Evolutionary conservation across 1,284 basidiomycete genomes (phyloP), one percentile per base, ranked within the genome.

Genomic region (Phylloporus gajari): DNA sequence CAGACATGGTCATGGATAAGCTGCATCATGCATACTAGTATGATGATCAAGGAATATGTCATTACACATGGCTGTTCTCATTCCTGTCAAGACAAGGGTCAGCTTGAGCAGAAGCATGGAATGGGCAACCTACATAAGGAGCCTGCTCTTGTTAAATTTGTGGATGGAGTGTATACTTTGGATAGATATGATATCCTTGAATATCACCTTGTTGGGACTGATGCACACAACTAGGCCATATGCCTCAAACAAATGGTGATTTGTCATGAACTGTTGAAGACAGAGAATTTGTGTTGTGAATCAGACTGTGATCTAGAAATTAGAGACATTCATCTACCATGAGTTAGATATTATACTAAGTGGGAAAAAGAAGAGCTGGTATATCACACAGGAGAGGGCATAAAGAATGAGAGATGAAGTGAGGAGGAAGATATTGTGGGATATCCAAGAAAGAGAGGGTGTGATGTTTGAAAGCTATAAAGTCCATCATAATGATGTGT

Each of bases 181-280:
- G 84, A 88, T 90, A 25, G 90, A 88, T 58, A 88, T 86, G 74
- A 90, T 80, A 82, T 94, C 91, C 79, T 89, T 88, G 84, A 94
- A 94, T 71, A 89, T 90, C 75, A 94, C 88, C 83, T 93, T 93
- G 83, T 92, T 93, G 51, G 92, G 93, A 68, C 91, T 92, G 75
- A 94, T 88, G 70, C 92, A 90, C 72, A 94, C 92, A 74, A 94
- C 91, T 42, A 93, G 92, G 65, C 92, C 92, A 80, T 94, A 94
- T 59, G 79, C 81, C 74, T 92, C 88, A 79, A 94, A 93, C 70
- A 94, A 87, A 44, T 84, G 81, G 73, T 94, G 90, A 70, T 93
- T 86, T 44, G 84, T 88, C 79, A 89, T 90, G 86, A 91, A 93
- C 85, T 94, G 91, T 75, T 89, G 90, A 68, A 94, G 89, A 70